Evolutionary conservation across 345 rosid genomes (phyloP), one percentile per base, ranked within the genome.

Genomic region (Brassica cretica): DNA sequence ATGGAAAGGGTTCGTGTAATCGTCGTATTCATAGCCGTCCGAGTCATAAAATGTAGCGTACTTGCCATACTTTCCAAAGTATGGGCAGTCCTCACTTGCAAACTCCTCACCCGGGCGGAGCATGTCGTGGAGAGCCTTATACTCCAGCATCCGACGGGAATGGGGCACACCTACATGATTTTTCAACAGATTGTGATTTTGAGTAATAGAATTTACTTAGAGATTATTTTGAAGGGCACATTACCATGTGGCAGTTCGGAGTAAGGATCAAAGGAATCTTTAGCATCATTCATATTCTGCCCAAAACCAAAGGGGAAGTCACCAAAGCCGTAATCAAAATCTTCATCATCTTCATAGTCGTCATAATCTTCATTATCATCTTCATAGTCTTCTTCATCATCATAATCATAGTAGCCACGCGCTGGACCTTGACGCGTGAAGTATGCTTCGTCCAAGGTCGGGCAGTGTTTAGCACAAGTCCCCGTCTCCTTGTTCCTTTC

Each of bases 381-480:
- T 35, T 6, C 65, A 3, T 18, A 56, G 21, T 29, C 66, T 11
- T 46, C 55, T 44, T 46, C 55, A 0, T 59, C 68, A 10, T 44
- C 32, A 12, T 49, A 56, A 33, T 35, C 82, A 66, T 27, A 70
- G 62, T 67, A 24, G 44, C 66, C 27, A 71, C 0, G 44, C 49
- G 18, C 76, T 55, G 72, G 70, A 65, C 30, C 67, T 59, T 21
- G 63, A 67, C 55, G 58, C 5, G 62, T 76, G 25, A 84, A 72
- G 71, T 68, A 62, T 24, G 35, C 76, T 66, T 81, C 87, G 32
- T 85, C 79, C 91, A 84, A 84, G 72, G 63, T 33, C 27, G 84
- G 85, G 68, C 92, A 89, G 11, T 59, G 16, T 25, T 51, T 68
- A 1, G 41, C 1, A 72, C 92, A 89, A 25, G 80, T 75, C 69